These are phyloP conservation scores for Stentor coeruleus DNA, from an alignment of 73 alveolate species.

Conservation along the genomic window DNA sequence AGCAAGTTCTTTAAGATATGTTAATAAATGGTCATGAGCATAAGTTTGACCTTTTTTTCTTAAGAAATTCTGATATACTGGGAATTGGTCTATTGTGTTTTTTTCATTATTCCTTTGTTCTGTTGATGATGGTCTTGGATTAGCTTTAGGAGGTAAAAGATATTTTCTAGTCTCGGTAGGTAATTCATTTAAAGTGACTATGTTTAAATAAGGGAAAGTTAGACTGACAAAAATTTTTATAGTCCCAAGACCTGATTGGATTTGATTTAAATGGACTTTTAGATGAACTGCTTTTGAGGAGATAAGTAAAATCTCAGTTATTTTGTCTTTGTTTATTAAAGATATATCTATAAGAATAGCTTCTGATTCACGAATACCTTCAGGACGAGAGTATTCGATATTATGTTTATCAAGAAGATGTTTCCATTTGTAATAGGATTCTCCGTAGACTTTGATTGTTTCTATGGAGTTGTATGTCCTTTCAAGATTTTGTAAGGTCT, in stretches of 20 bases:
- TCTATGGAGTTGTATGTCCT: background rate
- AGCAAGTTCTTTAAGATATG: slow-evolving; percentile 18
- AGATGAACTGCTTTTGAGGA: background rate
- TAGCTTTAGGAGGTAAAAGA: no score
- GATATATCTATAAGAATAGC: background rate
- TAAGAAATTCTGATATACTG: background rate
- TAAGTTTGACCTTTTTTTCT: background rate
- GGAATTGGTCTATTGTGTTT: background rate
- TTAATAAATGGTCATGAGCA: slow-evolving; percentile 9
- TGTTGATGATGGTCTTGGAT: no score
- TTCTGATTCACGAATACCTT: slow-evolving; percentile 11
- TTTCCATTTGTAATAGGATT: background rate
- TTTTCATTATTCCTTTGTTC: no score
- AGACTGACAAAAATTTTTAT: background rate
- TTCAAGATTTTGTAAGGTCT: background rate
- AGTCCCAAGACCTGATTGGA: background rate
- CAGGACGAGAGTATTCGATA: background rate
- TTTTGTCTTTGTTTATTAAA: background rate
- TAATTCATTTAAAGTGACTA: background rate
- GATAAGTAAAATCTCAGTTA: background rate
- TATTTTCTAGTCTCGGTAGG: background rate
- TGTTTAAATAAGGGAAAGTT: background rate
- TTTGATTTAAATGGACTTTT: background rate
- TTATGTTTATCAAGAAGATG: background rate
- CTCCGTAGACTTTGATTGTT: background rate